phyloP scores from a whole-genome alignment of 129 eudicot genomes.

The Artemisia argyi region DNA sequence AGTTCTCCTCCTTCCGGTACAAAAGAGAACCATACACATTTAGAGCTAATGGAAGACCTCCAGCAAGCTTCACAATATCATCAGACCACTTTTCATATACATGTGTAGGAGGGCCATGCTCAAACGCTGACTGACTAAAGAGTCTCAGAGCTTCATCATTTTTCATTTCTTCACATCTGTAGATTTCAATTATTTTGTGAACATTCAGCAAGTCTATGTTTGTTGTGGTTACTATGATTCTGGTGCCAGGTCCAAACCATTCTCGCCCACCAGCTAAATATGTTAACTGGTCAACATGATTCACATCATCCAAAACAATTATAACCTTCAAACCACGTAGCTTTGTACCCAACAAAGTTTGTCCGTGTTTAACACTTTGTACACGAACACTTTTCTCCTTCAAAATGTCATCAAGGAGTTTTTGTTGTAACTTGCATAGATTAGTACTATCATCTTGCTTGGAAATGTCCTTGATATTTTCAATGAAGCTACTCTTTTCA shows the following conservation, averaged over 20 bases:
- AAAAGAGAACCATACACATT: no score
- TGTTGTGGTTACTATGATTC: conserved; percentile 23
- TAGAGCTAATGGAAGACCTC: no score
- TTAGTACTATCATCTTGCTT: conserved; percentile 5
- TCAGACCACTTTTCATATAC: no score
- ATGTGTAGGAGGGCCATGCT: neutral
- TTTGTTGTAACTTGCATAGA: conserved; percentile 1
- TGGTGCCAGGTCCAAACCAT: conserved; percentile 23
- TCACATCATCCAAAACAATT: conserved; percentile 18
- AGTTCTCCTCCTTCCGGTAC: no score
- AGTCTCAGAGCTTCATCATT: conserved; percentile 10
- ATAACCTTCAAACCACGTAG: conserved; percentile 15
- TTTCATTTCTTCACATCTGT: conserved; percentile 6
- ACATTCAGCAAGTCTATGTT: conserved; percentile 6
- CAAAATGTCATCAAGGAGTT: conserved; percentile 1
- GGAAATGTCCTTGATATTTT: conserved; percentile 22
- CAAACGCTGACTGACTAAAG: conserved; percentile 16
- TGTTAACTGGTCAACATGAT: conserved; percentile 22
- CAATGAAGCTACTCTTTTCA: neutral
- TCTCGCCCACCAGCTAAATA: conserved; percentile 16
- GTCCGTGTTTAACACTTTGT: neutral
- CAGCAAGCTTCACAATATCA: no score
- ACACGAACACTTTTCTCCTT: neutral
- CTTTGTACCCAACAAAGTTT: conserved; percentile 9
- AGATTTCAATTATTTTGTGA: conserved; percentile 3